These are phyloP conservation scores for Carnegiea gigantea DNA, from an alignment of 179 eudicot species.

Conservation along the genomic window DNA sequence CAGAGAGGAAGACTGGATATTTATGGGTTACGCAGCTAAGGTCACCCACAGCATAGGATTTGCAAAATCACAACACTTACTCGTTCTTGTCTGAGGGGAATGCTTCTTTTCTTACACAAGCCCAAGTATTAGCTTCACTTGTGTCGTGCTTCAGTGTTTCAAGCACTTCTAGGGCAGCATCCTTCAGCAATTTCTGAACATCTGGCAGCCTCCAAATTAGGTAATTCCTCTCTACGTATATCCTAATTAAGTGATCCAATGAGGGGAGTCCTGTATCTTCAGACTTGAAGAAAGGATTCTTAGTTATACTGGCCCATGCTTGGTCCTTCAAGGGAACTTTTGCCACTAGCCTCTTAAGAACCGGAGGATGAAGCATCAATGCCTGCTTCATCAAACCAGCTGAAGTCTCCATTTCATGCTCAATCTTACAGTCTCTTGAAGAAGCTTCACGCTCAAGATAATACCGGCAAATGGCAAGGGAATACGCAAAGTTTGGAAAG, in stretches of 20 bases:
- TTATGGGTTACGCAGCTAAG: too few species aligned
- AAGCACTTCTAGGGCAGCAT: slow-evolving; percentile 66
- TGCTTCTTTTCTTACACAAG: slow-evolving; percentile 87
- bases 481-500: slow-evolving; percentile 87
- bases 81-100: slow-evolving; percentile 86
- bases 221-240: slow-evolving; percentile 87
- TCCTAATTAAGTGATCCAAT: slow-evolving; percentile 79
- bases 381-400: slow-evolving; percentile 89
- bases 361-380: slow-evolving; percentile 86
- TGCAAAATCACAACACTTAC: slow-evolving; percentile 43
- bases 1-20: neutral
- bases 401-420: slow-evolving; percentile 50
- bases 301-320: slow-evolving; percentile 55
- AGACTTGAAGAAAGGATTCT: slow-evolving; percentile 50
- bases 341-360: slow-evolving; percentile 64
- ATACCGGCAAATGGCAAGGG: slow-evolving; percentile 81
- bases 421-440: slow-evolving; percentile 28
- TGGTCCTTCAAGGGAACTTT: slow-evolving; percentile 91
- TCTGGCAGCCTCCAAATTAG: slow-evolving; percentile 94
- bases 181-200: slow-evolving; percentile 70
- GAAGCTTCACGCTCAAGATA: slow-evolving; percentile 57
- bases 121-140: slow-evolving; percentile 77
- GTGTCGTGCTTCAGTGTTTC: slow-evolving; percentile 48
- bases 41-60: neutral
- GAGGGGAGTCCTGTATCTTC: slow-evolving; percentile 69